These are phyloP conservation scores for Neophaeococcomyces mojaviensis DNA, from an alignment of 2,329 filamentous ascomycete species.

Conservation along the genomic window DNA sequence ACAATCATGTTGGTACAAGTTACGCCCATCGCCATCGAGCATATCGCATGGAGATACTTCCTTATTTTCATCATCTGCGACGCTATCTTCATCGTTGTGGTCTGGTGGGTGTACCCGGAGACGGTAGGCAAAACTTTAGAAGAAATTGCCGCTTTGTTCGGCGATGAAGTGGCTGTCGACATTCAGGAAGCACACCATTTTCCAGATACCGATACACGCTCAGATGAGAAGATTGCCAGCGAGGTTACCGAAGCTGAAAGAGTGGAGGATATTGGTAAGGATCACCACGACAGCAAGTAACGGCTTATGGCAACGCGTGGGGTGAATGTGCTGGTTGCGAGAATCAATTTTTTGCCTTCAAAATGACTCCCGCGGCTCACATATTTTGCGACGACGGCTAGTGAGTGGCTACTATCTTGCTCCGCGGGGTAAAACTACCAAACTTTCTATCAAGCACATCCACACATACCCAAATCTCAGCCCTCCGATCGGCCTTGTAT, in stretches of 20 bases:
- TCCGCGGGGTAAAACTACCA: too few species aligned
- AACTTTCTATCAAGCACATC: too few species aligned
- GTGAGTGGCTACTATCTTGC: too few species aligned
- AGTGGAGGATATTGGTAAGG: constrained; percentile 2
- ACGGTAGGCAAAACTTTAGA: constrained; percentile 18
- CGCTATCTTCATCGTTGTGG: constrained; percentile 22
- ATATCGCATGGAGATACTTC: constrained; percentile 28
- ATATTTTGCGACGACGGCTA: too few species aligned
- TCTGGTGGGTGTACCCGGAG: constrained; percentile 26
- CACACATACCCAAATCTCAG: too few species aligned
- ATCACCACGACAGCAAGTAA: too few species aligned
- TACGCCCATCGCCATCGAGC: constrained; percentile 25
- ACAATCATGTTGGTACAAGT: constrained; percentile 13
- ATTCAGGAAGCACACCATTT: constrained; percentile 5
- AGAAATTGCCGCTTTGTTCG: constrained; percentile 18
- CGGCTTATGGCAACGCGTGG: too few species aligned
- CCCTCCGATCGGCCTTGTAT: too few species aligned
- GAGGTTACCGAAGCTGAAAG: constrained; percentile 1
- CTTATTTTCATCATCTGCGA: constrained; percentile 25
- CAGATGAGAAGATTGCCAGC: constrained; percentile 1
- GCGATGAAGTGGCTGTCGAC: constrained; percentile 11
- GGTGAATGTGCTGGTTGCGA: too few species aligned
- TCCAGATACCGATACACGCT: not conserved
- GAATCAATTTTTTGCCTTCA: too few species aligned
- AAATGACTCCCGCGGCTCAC: too few species aligned